A percentile compares a stretch with the other conserved stretches of the same genome.
phyloP scores from a whole-genome alignment of 2,329 filamentous ascomycete species.

The Byssothecium circinans region DNA sequence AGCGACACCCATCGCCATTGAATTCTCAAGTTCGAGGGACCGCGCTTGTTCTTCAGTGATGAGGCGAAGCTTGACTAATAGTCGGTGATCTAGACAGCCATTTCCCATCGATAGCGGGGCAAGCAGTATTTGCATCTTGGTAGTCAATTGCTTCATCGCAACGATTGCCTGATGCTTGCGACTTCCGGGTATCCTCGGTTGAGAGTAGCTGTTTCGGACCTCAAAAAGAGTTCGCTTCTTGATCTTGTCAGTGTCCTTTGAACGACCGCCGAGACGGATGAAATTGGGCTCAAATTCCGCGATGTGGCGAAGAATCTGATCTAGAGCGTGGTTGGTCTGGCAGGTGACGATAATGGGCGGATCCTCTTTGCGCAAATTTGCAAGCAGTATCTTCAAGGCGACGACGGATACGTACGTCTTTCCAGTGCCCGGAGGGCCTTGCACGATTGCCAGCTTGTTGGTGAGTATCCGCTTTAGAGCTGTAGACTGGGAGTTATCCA shows the following conservation, averaged over 20 bases:
- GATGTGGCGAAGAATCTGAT: conserved; percentile 73
- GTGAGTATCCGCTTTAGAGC: conserved; percentile 72
- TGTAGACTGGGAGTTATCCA: conserved; percentile 71
- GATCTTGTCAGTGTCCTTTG: conserved; percentile 64
- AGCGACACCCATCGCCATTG: conserved; percentile 45
- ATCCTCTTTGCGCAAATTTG: conserved; percentile 57
- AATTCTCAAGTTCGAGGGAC: conserved; percentile 58
- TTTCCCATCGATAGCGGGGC: conserved; percentile 27
- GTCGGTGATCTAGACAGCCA: conserved; percentile 24
- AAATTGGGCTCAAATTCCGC: conserved; percentile 64
- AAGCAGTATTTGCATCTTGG: conserved; percentile 26
- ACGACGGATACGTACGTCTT: conserved; percentile 83
- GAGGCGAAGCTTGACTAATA: conserved; percentile 58
- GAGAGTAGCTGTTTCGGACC: conserved; percentile 47
- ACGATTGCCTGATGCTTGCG: conserved; percentile 43
- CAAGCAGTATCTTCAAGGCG: conserved; percentile 66
- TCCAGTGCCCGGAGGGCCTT: conserved; percentile 78
- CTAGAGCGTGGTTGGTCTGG: conserved; percentile 88
- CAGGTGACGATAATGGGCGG: conserved; percentile 77
- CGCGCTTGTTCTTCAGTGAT: conserved; percentile 65
- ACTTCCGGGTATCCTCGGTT: conserved; percentile 39
- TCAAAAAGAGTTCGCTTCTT: conserved; percentile 68
- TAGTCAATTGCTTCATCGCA: conserved; percentile 44
- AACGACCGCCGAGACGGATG: conserved; percentile 69
- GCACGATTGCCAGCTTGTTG: conserved; percentile 72